Evolutionary conservation across 2,329 filamentous ascomycete genomes (phyloP).

Genomic region (Colletotrichum theobromicola): DNA sequence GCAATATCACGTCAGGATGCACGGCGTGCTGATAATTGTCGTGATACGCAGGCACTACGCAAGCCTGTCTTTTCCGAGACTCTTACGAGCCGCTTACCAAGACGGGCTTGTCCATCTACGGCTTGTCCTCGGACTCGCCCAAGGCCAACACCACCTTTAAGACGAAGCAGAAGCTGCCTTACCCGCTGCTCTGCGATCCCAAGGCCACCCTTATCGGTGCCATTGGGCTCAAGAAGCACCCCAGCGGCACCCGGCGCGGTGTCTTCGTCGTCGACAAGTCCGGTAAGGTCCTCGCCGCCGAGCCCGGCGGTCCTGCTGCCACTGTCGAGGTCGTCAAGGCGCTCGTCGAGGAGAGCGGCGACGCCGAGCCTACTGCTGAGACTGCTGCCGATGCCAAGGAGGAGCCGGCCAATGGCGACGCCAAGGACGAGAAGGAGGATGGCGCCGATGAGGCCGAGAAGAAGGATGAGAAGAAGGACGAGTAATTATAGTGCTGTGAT

Average conservation of each 20-base stretch:
- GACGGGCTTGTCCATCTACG: constrained; percentile 85
- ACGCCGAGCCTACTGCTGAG: constrained; percentile 47
- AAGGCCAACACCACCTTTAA: constrained; percentile 95
- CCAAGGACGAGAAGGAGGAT: constrained; percentile 26
- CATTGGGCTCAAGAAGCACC: constrained; percentile 87
- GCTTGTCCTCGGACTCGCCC: constrained; percentile 84
- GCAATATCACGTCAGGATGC: not conserved
- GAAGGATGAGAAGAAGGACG: constrained; percentile 15
- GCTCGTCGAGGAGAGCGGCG: constrained; percentile 56
- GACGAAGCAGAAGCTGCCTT: constrained; percentile 88
- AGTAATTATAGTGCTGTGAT: constrained; percentile 8
- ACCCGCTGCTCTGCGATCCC: constrained; percentile 86
- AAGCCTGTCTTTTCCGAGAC: constrained; percentile 94
- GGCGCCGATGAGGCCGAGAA: constrained; percentile 21
- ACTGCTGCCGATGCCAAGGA: constrained; percentile 27
- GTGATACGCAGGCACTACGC: constrained; percentile 74
- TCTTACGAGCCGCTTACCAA: constrained; percentile 76
- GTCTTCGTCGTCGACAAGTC: constrained; percentile 86
- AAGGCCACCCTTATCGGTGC: constrained; percentile 76
- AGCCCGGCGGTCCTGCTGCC: constrained; percentile 77
- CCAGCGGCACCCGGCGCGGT: constrained; percentile 81
- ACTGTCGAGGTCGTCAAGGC: constrained; percentile 80
- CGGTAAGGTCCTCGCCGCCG: constrained; percentile 78
- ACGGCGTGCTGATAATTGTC: not conserved
- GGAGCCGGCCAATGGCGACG: constrained; percentile 31